Base-by-base conservation (phyloP, 2,329 filamentous ascomycete genomes). In the Penicillium sp. region DNA sequence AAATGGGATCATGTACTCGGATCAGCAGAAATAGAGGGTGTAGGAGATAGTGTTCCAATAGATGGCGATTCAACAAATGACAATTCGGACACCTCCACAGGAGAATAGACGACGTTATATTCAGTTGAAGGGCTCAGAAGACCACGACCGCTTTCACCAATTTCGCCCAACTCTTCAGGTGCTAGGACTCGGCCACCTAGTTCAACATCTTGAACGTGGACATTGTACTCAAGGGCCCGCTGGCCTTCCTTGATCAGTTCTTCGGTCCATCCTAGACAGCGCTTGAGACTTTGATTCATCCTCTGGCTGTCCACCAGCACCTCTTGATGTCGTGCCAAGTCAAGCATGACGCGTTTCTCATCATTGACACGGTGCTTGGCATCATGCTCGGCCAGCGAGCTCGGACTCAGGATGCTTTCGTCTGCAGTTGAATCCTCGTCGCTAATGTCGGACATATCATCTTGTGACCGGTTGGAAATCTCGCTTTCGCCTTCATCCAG, bases 231-330 rank as follows among this genome's bases (percentile, higher is more conserved):
- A 2, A 99, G 82, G 0, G 94, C 94, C 71, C 91, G 93, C 69
- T 87, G 89, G 6, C 89, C 94, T 66, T 97, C 92, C 49, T 85
- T 88, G 72, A 99, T 96, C 45, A 99, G 82, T 62, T 90, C 88
- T 71, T 99, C 93, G 0, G 93, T 95, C 84, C 91, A 93, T 64
- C 87, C 87, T 35, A 97, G 82, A 73, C 94, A 99, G 48, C 91
- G 84, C 73, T 91, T 95, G 46, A 99, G 83, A 72, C 90, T 96
- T 73, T 95, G 90, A 71, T 97, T 97, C 81, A 97, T 92, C 78
- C 92, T 95, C 70, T 97, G 92, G 65, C 89, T 94, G 72, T 96
- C 93, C 40, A 92, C 80, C 9, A 99, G 84, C 1, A 97, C 80
- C 69, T 96, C 89, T 64, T 92, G 90, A 72, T 99, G 94, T 71